Evolutionary conservation across 2,329 filamentous ascomycete genomes (phyloP), one percentile per base, ranked within the genome.

Genomic region (Chrysoporthe austroafricana): DNA sequence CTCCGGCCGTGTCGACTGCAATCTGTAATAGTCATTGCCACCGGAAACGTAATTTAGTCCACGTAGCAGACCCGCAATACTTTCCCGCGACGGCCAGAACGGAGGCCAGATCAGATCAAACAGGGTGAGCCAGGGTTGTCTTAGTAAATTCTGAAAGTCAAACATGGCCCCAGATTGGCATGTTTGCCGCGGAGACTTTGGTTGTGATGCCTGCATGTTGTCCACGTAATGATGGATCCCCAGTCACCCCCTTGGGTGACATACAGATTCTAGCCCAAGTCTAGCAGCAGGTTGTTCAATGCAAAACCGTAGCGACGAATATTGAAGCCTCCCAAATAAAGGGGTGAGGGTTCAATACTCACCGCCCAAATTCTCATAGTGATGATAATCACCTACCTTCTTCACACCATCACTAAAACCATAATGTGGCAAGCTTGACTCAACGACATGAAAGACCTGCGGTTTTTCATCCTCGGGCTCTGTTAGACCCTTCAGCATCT

Each of bases 231-330:
- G 72, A 84, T 83, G 74, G 84, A 88, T 21, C 90, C 91, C 90
- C 89, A 92, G 73, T 93, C 90, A 36, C 91, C 90, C 69, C 88
- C 89, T 77, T 91, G 86, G 0, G 82, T 84, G 4, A 82, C 75
- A 62, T 79, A 81, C 54, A 69, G 64, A 1, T 66, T 21, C 64
- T 82, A 83, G 0, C 77, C 78, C 5, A 83, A 76, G 16, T 75
- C 70, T 1, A 74, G 62, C 81, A 83, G 83, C 4, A 83, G 69
- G 8, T 72, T 72, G 64, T 81, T 67, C 66, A 78, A 78, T 1
- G 73, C 73, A 1, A 74, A 70, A 0, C 75, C 77, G 4, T 73
- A 73, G 34, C 79, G 73, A 1, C 67, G 63, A 2, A 74, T 70
- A 5, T 72, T 74, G n/a, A 82, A 76, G 0, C 79, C 79, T 0